Evolutionary conservation across 176 grass and related monocot genomes (phyloP).

Genomic region (Melocanna baccifera): DNA sequence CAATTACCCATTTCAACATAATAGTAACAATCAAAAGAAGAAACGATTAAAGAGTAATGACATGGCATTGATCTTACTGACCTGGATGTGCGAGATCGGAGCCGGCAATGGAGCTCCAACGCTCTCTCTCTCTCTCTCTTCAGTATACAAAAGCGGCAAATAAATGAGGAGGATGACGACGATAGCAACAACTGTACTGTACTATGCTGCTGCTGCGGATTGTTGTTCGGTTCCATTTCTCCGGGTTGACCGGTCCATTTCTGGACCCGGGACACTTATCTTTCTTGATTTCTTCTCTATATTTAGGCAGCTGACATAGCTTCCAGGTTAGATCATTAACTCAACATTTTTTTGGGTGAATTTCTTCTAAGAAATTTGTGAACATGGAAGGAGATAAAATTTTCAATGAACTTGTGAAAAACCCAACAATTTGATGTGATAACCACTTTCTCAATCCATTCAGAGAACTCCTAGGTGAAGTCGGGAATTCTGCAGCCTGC

Average conservation of each 20-base stretch:
- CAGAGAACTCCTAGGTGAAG: not conserved
- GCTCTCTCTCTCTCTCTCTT: not conserved
- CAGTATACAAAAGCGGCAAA: not conserved
- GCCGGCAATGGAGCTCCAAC: constrained; percentile 18
- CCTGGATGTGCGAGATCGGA: constrained; percentile 12
- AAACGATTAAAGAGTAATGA: not conserved
- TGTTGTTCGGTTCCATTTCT: not conserved
- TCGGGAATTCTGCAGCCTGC: not conserved
- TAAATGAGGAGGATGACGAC: not conserved
- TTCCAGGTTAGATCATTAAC: not conserved
- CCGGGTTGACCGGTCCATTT: not conserved
- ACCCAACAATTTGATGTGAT: not conserved
- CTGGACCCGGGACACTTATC: no score
- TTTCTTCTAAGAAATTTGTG: not conserved
- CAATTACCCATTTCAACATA: not conserved
- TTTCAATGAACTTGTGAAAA: not conserved
- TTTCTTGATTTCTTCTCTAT: not conserved
- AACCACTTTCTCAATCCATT: not conserved
- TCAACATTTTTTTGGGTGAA: no score
- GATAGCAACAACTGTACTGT: not conserved
- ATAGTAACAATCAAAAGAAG: not conserved
- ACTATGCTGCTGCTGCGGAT: not conserved
- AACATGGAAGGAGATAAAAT: not conserved
- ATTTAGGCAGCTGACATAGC: not conserved
- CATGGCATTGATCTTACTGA: not conserved